Conservation (phyloP, 352 stramenopile species). For the Phytophthora colocasiae region DNA sequence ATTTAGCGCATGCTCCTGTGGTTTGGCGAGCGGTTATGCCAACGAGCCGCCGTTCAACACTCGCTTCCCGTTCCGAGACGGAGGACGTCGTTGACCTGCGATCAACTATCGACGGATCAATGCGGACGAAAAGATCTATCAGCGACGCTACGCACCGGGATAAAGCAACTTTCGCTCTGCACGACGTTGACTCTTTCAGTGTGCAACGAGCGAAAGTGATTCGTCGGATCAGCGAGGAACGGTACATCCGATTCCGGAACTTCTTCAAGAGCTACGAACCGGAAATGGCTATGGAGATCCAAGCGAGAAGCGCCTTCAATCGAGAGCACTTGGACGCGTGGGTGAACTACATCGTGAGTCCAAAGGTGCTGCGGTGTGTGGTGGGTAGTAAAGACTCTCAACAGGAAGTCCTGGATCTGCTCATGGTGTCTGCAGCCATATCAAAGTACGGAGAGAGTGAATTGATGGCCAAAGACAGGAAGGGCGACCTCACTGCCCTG, state of each 20-base stretch:
- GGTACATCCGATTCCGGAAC: conserved; percentile 42
- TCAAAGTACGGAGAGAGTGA: conserved; percentile 47
- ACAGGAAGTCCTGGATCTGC: conserved; percentile 40
- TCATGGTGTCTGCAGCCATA: conserved; percentile 47
- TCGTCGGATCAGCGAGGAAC: conserved; percentile 30
- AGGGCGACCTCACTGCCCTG: conserved; percentile 35
- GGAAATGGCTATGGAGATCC: conserved; percentile 43
- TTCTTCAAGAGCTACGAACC: conserved; percentile 51
- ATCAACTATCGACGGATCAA: conserved; percentile 28
- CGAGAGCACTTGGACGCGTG: conserved; percentile 40
- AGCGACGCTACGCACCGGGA: conserved; percentile 24
- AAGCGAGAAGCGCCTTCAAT: conserved; percentile 27
- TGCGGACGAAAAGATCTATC: conserved; percentile 29
- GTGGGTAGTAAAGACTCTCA: conserved; percentile 16
- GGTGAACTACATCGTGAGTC: conserved; percentile 48
- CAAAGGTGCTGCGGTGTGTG: conserved; percentile 37
- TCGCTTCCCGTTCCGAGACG: conserved; percentile 20
- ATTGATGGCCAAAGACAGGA: conserved; percentile 42
- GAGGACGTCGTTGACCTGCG: conserved; percentile 16
- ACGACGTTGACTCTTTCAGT: conserved; percentile 37
- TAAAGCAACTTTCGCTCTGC: conserved; percentile 28
- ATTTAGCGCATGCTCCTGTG: conserved; percentile 21
- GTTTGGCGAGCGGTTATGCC: conserved; percentile 41
- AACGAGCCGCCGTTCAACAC: conserved; percentile 24
- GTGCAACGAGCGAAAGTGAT: conserved; percentile 36